Conservation (phyloP, 352 stramenopile species). For the Globisporangium mamillatum region DNA sequence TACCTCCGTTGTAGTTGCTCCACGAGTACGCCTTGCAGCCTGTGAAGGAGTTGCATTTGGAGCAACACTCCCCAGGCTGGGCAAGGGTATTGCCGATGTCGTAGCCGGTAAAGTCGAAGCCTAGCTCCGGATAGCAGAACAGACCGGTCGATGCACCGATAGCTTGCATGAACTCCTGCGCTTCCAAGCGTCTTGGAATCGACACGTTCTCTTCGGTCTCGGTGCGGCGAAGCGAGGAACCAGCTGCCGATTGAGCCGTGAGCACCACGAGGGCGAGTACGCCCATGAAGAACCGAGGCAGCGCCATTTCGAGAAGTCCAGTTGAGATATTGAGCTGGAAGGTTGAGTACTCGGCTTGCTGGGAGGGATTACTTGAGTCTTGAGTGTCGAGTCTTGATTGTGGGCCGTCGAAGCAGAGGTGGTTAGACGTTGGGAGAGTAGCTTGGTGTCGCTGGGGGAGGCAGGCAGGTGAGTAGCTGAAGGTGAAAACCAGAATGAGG, state of each 20-base stretch:
- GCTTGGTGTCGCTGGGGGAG: background rate
- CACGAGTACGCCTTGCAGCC: conserved; percentile 52
- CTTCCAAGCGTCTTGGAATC: background rate
- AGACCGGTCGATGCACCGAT: background rate
- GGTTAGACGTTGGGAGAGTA: background rate
- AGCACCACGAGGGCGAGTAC: background rate
- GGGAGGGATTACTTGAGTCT: background rate
- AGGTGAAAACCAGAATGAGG: conserved; percentile 2
- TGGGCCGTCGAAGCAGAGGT: background rate
- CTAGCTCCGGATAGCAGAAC: background rate
- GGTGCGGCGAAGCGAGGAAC: background rate
- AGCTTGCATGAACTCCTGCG: conserved; percentile 3
- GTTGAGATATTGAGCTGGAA: background rate
- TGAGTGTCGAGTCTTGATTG: background rate
- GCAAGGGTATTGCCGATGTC: conserved; percentile 29
- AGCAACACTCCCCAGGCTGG: conserved; percentile 23
- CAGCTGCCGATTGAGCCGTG: background rate
- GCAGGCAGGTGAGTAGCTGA: background rate
- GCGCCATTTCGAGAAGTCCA: background rate
- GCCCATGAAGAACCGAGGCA: background rate
- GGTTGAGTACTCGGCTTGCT: background rate
- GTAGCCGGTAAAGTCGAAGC: conserved; percentile 12
- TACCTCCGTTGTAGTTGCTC: conserved; percentile 43
- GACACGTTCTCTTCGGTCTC: background rate
- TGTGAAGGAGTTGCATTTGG: conserved; percentile 24